Evolutionary conservation across 805 yeast genomes (phyloP).

Genomic region (Wickerhamomyces ciferrii): DNA sequence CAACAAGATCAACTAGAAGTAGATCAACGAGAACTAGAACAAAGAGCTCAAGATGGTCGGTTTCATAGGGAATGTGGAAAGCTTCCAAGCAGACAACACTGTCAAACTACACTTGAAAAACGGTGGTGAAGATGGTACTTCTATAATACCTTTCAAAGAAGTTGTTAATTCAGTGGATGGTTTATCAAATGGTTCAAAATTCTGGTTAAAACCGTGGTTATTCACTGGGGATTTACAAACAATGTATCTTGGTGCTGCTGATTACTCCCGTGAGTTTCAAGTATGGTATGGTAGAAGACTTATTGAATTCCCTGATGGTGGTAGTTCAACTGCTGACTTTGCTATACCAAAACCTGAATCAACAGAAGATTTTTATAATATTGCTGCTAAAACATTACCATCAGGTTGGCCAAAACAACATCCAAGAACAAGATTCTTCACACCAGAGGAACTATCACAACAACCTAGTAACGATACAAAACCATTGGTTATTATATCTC

Average conservation of each 20-base stretch:
- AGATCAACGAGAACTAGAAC: neutral
- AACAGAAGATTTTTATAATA: conserved; percentile 23
- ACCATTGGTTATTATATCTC: conserved; percentile 59
- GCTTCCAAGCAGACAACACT: conserved; percentile 17
- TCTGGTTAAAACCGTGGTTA: conserved; percentile 56
- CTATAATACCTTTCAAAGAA: conserved; percentile 16
- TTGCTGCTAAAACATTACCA: conserved; percentile 37
- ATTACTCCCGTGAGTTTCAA: conserved; percentile 43
- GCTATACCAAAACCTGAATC: conserved; percentile 37
- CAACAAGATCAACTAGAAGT: no score
- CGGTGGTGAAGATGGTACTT: conserved; percentile 9
- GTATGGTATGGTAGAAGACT: conserved; percentile 75
- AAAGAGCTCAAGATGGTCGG: conserved; percentile 19
- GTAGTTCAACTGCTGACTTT: conserved; percentile 72
- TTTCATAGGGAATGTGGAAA: conserved; percentile 20
- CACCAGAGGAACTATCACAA: conserved; percentile 36
- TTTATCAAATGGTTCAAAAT: conserved; percentile 39
- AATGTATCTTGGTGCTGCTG: conserved; percentile 53
- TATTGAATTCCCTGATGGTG: conserved; percentile 56
- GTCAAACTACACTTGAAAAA: conserved; percentile 20
- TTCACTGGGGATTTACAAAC: conserved; percentile 80
- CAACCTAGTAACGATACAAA: conserved; percentile 28
- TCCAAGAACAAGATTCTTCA: conserved; percentile 61
- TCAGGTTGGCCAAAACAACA: conserved; percentile 57
- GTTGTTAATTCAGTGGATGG: conserved; percentile 32